These are phyloP conservation scores for Aspergillus funiculosus DNA, from an alignment of 495 filamentous ascomycete species.

Conservation along the genomic window DNA sequence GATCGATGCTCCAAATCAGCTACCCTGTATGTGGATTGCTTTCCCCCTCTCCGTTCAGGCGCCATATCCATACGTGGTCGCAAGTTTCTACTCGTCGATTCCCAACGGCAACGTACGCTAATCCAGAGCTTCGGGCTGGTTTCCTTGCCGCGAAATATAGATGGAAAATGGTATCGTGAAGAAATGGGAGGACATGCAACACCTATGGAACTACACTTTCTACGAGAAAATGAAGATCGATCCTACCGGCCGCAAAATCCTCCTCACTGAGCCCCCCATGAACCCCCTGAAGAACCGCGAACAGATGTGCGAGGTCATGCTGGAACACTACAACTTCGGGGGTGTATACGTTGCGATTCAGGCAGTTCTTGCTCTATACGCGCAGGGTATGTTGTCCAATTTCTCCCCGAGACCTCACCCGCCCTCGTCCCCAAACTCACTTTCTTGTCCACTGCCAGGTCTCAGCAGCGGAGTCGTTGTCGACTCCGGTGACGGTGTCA, in stretches of 20 bases:
- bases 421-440: too few relatives aligned
- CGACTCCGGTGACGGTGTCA: slow-evolving; percentile 96
- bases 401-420: background rate
- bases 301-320: slow-evolving; percentile 98
- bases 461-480: slow-evolving; percentile 94
- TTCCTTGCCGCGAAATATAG: slow-evolving; percentile 33
- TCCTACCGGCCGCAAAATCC: slow-evolving; percentile 87
- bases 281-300: slow-evolving; percentile 94
- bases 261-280: slow-evolving; percentile 96
- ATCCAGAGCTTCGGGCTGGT: slow-evolving; percentile 16
- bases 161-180: slow-evolving; percentile 99
- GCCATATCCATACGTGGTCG: slow-evolving; percentile 12
- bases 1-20: slow-evolving; percentile 94
- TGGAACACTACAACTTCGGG: slow-evolving; percentile 91
- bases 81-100: slow-evolving; percentile 22
- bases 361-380: slow-evolving; percentile 94
- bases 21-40: slow-evolving; percentile 78
- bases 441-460: slow-evolving; percentile 42
- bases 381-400: slow-evolving; percentile 62
- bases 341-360: slow-evolving; percentile 99
- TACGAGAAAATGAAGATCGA: slow-evolving; percentile 93
- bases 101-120: slow-evolving; percentile 23
- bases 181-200: slow-evolving; percentile 99
- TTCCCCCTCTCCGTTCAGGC: background rate
- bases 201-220: slow-evolving; percentile 99